These are phyloP conservation scores for Teratosphaeria destructans DNA, from an alignment of 2,329 filamentous ascomycete genomes.

Conservation along the genomic window DNA sequence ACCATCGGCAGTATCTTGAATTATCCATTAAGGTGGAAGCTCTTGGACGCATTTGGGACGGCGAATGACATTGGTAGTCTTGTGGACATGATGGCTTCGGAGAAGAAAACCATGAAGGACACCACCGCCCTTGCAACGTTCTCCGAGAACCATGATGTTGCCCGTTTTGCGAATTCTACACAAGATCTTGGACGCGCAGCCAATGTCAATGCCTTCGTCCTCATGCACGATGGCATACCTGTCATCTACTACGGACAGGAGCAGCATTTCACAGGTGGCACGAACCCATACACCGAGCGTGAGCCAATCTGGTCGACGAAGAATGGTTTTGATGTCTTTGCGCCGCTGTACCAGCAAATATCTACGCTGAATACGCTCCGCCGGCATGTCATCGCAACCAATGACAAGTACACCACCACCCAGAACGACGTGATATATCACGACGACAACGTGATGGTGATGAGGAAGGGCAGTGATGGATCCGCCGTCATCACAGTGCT, in stretches of 20 bases:
- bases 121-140: slow-evolving; percentile 29
- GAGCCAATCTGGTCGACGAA: slow-evolving; percentile 27
- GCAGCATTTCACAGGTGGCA: slow-evolving; percentile 29
- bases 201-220: slow-evolving; percentile 30
- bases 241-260: slow-evolving; percentile 35
- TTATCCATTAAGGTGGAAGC: slow-evolving; percentile 29
- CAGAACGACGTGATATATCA: slow-evolving; percentile 34
- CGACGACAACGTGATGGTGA: slow-evolving; percentile 33
- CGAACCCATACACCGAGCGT: slow-evolving; percentile 24
- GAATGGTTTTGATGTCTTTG: slow-evolving; percentile 28
- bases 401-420: slow-evolving; percentile 31
- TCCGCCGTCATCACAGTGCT: slow-evolving; percentile 36
- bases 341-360: slow-evolving; percentile 31
- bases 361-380: slow-evolving; percentile 33
- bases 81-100: slow-evolving; percentile 21
- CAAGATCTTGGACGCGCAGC: slow-evolving; percentile 27
- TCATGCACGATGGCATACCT: slow-evolving; percentile 34
- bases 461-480: slow-evolving; percentile 33
- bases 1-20: slow-evolving; percentile 28
- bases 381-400: slow-evolving; percentile 31
- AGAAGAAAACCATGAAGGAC: slow-evolving; percentile 28
- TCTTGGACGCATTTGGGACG: slow-evolving; percentile 28
- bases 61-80: slow-evolving; percentile 27
- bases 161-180: slow-evolving; percentile 28
- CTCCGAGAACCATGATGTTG: slow-evolving; percentile 33